These are phyloP conservation scores for Drosera capensis DNA, from an alignment of 148 eudicot species.

Conservation along the genomic window DNA sequence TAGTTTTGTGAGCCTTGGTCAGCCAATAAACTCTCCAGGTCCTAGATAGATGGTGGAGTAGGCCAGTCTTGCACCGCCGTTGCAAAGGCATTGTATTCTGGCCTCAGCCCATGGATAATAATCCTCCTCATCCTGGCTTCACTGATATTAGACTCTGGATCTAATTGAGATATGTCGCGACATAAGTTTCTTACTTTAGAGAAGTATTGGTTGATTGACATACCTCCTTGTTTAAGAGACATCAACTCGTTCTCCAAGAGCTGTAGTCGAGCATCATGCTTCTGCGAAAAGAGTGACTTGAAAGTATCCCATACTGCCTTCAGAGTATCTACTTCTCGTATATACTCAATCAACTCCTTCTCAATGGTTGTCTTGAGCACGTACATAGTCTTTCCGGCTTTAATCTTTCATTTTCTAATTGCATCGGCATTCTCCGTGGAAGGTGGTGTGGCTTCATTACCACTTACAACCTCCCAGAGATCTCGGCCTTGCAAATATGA, in stretches of 20 bases:
- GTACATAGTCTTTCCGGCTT: slow-evolving; percentile 1
- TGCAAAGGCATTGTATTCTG: slow-evolving; percentile 1
- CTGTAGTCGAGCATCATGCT: not conserved
- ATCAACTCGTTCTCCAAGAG: not conserved
- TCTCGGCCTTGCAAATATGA: not conserved
- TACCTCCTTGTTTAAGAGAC: not conserved
- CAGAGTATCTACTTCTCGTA: slow-evolving; percentile 1
- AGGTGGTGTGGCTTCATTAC: slow-evolving; percentile 1
- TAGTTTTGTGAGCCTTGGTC: not conserved
- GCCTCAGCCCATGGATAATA: slow-evolving; percentile 8
- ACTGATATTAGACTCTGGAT: not conserved
- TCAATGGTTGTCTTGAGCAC: not conserved
- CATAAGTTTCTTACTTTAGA: not conserved
- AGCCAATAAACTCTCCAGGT: not conserved
- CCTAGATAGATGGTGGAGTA: slow-evolving; percentile 1
- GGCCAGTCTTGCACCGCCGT: slow-evolving; percentile 6
- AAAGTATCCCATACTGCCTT: slow-evolving; percentile 6
- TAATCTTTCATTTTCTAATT: slow-evolving; percentile 2
- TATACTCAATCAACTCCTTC: not conserved
- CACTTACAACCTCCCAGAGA: not conserved
- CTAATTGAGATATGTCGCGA: not conserved
- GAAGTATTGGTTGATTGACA: not conserved
- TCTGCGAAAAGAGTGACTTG: not conserved
- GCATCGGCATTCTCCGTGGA: not conserved
- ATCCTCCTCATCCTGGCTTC: slow-evolving; percentile 8